phyloP scores from a whole-genome alignment of 495 filamentous ascomycete genomes.

The Cryomyces minteri region DNA sequence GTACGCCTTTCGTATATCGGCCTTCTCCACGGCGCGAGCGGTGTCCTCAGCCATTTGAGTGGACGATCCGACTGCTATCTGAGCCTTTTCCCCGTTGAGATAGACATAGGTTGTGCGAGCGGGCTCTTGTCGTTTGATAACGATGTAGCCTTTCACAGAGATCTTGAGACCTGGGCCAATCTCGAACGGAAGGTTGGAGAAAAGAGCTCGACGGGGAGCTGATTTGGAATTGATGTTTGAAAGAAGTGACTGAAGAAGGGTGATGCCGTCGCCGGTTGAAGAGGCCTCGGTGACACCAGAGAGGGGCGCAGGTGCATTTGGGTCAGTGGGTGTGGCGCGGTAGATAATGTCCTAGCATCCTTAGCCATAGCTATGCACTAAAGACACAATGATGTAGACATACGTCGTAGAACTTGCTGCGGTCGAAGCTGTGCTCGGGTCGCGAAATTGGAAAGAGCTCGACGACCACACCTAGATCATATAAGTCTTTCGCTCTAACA shows the following conservation, averaged over 20 bases:
- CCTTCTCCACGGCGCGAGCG: constrained; percentile 54
- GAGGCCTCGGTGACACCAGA: constrained; percentile 20
- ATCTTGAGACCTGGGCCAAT: constrained; percentile 72
- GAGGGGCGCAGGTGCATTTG: constrained; percentile 42
- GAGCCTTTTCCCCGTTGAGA: constrained; percentile 60
- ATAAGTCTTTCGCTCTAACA: constrained; percentile 82
- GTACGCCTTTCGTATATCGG: constrained; percentile 78
- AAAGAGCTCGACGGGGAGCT: constrained; percentile 69
- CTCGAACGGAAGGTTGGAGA: constrained; percentile 70
- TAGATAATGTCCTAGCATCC: constrained; percentile 22
- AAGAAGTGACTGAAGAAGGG: constrained; percentile 62
- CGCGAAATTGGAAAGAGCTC: constrained; percentile 85
- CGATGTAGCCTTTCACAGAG: constrained; percentile 79
- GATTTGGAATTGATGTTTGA: constrained; percentile 85
- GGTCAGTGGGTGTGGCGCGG: constrained; percentile 32
- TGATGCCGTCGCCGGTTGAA: constrained; percentile 50
- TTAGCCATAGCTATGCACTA: constrained; percentile 57
- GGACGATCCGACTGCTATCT: constrained; percentile 59
- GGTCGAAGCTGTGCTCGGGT: constrained; percentile 57
- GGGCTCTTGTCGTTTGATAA: constrained; percentile 66
- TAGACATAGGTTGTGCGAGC: constrained; percentile 71
- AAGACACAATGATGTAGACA: constrained; percentile 1
- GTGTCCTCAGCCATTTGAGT: constrained; percentile 58
- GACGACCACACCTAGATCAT: constrained; percentile 83
- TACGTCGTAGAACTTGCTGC: constrained; percentile 84